Percentiles rank a stretch among this genome's conserved stretches.
These are phyloP conservation scores for Globisporangium rhizosaccharum DNA, from an alignment of 352 stramenopile genomes.

Conservation along the genomic window DNA sequence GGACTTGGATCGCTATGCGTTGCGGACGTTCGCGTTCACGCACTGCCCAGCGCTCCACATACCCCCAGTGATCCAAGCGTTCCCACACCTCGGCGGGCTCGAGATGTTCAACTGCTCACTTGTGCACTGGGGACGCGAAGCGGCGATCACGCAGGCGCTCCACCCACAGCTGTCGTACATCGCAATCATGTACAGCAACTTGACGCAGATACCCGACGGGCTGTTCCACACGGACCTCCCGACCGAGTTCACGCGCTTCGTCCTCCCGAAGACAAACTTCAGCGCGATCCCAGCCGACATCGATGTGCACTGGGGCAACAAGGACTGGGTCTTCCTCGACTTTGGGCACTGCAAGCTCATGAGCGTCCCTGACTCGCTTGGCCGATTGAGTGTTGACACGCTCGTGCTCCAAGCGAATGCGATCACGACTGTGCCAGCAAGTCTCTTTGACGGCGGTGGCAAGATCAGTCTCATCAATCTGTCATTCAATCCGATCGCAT, in stretches of 20 bases:
- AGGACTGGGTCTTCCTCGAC: background rate
- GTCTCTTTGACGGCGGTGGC: background rate
- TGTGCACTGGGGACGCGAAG: background rate
- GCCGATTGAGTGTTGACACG: background rate
- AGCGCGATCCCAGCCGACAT: background rate
- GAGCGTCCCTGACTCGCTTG: background rate
- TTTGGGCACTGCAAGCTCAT: background rate
- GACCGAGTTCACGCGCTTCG: background rate
- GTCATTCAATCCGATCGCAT: background rate
- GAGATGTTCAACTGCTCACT: too few species aligned
- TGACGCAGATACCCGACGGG: background rate
- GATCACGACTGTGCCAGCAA: background rate
- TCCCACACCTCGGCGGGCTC: too few species aligned
- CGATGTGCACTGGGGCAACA: background rate
- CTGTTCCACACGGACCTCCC: background rate
- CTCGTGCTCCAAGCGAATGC: background rate
- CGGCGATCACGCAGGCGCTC: constrained; percentile 4
- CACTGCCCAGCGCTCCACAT: too few species aligned
- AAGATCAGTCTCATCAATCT: background rate
- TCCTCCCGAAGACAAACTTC: background rate
- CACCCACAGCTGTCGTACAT: constrained; percentile 30
- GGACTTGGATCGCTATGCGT: too few species aligned
- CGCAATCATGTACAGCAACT: constrained; percentile 20
- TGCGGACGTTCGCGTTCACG: too few species aligned
- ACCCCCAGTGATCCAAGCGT: too few species aligned